Evolutionary conservation across 805 yeast genomes (phyloP).

Genomic region (Yamadazyma scolyti): DNA sequence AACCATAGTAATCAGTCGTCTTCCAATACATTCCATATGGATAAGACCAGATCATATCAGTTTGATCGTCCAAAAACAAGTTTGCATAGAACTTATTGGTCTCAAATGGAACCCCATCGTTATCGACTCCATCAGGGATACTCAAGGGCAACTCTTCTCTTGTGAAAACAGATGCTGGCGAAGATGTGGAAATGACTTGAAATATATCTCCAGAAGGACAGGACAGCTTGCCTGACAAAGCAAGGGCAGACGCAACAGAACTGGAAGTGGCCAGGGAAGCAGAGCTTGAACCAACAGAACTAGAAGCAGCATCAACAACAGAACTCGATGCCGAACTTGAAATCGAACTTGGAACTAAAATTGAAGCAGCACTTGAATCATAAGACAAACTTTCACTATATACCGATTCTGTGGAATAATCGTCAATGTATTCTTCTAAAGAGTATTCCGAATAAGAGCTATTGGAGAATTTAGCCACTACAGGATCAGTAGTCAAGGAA

Average conservation of each 20-base stretch:
- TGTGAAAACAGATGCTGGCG: constrained; percentile 38
- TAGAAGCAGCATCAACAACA: neutral
- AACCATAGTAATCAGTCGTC: constrained; percentile 44
- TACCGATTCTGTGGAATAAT: no score
- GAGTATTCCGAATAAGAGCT: no score
- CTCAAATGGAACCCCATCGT: constrained; percentile 43
- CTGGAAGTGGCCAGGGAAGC: constrained; percentile 3
- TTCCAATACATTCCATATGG: constrained; percentile 67
- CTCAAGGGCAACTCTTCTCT: constrained; percentile 42
- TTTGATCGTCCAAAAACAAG: constrained; percentile 53
- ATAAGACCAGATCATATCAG: constrained; percentile 54
- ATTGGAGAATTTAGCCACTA: constrained; percentile 7
- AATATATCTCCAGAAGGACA: constrained; percentile 42
- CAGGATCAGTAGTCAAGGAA: constrained; percentile 3
- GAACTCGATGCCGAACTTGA: constrained; percentile 1
- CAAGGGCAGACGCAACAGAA: constrained; percentile 2
- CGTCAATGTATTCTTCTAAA: no score
- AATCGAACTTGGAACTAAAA: constrained; percentile 1
- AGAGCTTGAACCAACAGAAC: constrained; percentile 3
- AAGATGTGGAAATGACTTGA: constrained; percentile 34
- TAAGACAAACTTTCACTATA: no score
- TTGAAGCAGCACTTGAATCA: constrained; percentile 5
- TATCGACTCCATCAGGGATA: constrained; percentile 46
- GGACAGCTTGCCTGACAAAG: constrained; percentile 7
- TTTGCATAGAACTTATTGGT: constrained; percentile 80